phyloP scores from a whole-genome alignment of 192 early-diverging fungal genomes.

The Backusella tuberculispora region DNA sequence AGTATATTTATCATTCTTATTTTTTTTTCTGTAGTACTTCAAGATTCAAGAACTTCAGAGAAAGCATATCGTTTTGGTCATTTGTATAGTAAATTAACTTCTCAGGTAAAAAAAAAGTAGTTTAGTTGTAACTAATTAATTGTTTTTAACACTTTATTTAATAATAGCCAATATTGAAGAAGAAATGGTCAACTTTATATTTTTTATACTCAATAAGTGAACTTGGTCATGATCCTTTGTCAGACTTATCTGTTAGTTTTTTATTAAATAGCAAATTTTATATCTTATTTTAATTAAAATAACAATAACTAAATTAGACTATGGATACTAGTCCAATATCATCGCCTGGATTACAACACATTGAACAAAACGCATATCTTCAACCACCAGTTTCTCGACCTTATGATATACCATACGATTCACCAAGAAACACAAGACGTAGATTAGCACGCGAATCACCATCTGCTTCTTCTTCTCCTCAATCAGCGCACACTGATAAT shows the following conservation, averaged over 20 bases:
- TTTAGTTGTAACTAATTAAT: neutral
- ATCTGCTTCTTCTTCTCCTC: neutral
- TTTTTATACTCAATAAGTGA: slow-evolving; percentile 39
- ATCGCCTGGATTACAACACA: slow-evolving; percentile 16
- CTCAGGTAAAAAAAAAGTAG: slow-evolving; percentile 38
- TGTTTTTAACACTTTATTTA: neutral
- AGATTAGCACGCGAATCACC: slow-evolving; percentile 8
- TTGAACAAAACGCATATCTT: slow-evolving; percentile 35
- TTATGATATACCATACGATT: slow-evolving; percentile 10
- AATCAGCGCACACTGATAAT: neutral
- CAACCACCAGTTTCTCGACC: slow-evolving; percentile 18
- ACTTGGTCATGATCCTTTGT: neutral
- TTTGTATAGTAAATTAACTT: slow-evolving; percentile 58
- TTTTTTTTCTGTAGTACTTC: slow-evolving; percentile 48
- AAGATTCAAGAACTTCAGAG: slow-evolving; percentile 50
- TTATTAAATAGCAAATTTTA: neutral
- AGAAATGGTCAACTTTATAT: slow-evolving; percentile 65
- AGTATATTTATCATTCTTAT: neutral
- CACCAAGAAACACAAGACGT: slow-evolving; percentile 31
- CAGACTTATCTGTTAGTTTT: neutral
- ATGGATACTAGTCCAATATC: slow-evolving; percentile 5
- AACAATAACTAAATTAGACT: neutral
- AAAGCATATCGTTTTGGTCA: slow-evolving; percentile 64
- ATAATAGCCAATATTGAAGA: slow-evolving; percentile 46
- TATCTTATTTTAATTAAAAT: neutral